Conservation (phyloP, 2,329 filamentous ascomycete genomes). For the Ascochyta lentis region DNA sequence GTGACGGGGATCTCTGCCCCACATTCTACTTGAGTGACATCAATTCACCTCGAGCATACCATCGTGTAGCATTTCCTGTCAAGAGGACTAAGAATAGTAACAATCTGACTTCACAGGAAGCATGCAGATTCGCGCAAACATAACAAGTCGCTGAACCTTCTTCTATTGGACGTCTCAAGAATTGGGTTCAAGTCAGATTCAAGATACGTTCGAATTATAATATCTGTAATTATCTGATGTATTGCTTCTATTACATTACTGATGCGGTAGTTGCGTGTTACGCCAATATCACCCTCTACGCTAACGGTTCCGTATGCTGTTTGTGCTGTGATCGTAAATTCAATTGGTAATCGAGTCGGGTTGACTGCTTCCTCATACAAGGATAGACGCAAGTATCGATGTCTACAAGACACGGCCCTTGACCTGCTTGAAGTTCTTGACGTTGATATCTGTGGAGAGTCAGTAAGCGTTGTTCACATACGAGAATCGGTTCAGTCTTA, state of each 20-base stretch:
- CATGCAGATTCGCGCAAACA: too few relatives aligned
- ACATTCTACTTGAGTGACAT: background rate
- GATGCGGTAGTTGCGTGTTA: background rate
- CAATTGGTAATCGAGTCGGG: background rate
- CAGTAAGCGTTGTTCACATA: background rate
- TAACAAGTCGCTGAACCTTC: too few relatives aligned
- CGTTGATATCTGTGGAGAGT: conserved; percentile 51
- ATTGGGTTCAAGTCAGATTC: too few relatives aligned
- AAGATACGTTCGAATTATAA: too few relatives aligned
- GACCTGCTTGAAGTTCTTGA: conserved; percentile 52
- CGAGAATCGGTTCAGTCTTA: background rate
- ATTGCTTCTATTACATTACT: background rate
- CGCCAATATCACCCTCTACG: background rate
- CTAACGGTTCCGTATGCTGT: background rate
- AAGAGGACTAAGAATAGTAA: too few relatives aligned
- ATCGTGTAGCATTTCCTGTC: too few relatives aligned
- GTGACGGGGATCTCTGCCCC: background rate
- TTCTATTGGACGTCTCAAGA: too few relatives aligned
- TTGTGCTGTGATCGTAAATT: background rate
- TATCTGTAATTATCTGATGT: background rate
- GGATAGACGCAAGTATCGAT: background rate
- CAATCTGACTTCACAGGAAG: too few relatives aligned
- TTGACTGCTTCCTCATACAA: background rate
- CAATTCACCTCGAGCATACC: background rate
- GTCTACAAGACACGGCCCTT: conserved; percentile 59